Percentiles rank a stretch among this genome's conserved stretches.
phyloP scores from a whole-genome alignment of 75 land plant genomes.

The Picea glauca region DNA sequence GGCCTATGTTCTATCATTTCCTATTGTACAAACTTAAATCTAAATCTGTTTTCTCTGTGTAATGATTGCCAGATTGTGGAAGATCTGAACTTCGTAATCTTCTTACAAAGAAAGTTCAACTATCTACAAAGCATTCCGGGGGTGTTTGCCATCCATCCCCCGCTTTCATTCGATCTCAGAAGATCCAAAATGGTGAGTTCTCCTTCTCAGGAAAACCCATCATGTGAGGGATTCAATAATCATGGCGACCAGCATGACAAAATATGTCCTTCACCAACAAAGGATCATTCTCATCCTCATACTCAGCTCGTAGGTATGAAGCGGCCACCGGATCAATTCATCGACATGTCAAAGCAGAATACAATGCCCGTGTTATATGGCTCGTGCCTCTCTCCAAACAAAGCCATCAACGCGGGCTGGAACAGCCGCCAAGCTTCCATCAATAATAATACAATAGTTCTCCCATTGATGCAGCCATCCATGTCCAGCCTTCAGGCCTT shows the following conservation, averaged over 20 bases:
- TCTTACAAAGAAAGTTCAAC: slow-evolving; percentile 67
- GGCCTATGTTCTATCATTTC: too few relatives aligned
- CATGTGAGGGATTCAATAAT: neutral
- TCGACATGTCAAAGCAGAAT: neutral
- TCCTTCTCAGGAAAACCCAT: neutral
- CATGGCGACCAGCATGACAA: neutral
- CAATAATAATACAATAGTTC: too few relatives aligned
- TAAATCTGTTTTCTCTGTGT: too few relatives aligned
- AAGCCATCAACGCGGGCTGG: neutral
- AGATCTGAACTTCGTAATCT: slow-evolving; percentile 72
- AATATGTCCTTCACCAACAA: neutral
- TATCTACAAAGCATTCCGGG: slow-evolving; percentile 86
- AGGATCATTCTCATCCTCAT: slow-evolving; percentile 6
- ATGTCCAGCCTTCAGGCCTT: slow-evolving; percentile 87
- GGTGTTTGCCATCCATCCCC: slow-evolving; percentile 67
- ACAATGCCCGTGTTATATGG: neutral
- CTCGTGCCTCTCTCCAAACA: neutral
- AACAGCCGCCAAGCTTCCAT: neutral
- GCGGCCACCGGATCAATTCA: too few relatives aligned
- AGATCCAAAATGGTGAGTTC: neutral
- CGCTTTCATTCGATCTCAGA: slow-evolving; percentile 11
- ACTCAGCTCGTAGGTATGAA: neutral
- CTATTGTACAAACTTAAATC: too few relatives aligned
- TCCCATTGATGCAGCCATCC: slow-evolving; percentile 26
- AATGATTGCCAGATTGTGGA: slow-evolving; percentile 52